Evolutionary conservation across 106 monocot genomes (phyloP).

Genomic region (Agapanthus africanus): DNA sequence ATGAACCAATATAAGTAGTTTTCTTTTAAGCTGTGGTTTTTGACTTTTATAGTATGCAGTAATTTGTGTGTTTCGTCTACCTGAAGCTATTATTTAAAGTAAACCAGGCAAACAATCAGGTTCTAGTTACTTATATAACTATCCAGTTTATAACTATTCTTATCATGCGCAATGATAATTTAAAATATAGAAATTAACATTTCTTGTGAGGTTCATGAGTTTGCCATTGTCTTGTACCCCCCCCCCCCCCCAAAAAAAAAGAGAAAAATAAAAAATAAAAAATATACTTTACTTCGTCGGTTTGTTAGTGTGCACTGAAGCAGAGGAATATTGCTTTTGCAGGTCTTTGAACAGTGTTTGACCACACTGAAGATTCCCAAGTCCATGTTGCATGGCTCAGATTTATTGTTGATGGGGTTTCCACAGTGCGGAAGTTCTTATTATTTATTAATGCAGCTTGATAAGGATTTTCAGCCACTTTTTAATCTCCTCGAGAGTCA

Average conservation of each 20-base stretch:
- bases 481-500: constrained; percentile 78
- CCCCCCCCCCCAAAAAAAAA: too few relatives aligned
- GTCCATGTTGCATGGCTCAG: constrained; percentile 47
- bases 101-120: too few relatives aligned
- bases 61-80: not conserved
- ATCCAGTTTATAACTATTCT: not conserved
- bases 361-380: constrained; percentile 64
- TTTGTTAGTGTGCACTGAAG: not conserved
- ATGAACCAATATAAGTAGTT: too few relatives aligned
- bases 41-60: not conserved
- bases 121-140: not conserved
- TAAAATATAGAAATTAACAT: not conserved
- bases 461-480: constrained; percentile 77
- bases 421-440: constrained; percentile 73
- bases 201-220: not conserved
- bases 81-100: not conserved
- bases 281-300: not conserved
- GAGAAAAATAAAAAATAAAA: too few relatives aligned
- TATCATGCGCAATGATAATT: not conserved
- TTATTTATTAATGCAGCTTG: constrained; percentile 87
- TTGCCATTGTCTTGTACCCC: not conserved
- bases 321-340: constrained; percentile 10
- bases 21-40: not conserved
- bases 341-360: constrained; percentile 84
- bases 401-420: constrained; percentile 74